These are phyloP conservation scores for Heliophila coronopifolia DNA, from an alignment of 441 rosid species.

Conservation along the genomic window DNA sequence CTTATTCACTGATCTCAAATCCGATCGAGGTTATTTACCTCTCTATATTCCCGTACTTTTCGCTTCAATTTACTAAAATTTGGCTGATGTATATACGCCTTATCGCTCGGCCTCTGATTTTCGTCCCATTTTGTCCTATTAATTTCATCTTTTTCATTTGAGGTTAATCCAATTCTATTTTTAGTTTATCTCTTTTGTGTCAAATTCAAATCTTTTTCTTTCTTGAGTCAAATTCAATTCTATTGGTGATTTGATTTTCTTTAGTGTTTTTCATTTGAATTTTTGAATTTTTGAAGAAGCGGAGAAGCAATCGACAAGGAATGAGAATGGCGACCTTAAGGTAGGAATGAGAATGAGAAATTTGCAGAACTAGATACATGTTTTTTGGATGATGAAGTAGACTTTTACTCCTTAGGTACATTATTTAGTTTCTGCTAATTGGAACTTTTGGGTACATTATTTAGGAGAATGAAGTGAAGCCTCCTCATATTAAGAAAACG, in stretches of 20 bases:
- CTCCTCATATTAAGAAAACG: conserved; percentile 47
- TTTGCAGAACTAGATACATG: too few relatives aligned
- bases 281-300: conserved; percentile 42
- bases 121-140: neutral
- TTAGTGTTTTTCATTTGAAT: conserved; percentile 20
- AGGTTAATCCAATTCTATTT: conserved; percentile 14
- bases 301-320: conserved; percentile 38
- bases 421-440: conserved; percentile 2
- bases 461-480: conserved; percentile 46
- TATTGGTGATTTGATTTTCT: neutral
- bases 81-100: conserved; percentile 21
- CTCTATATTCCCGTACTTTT: conserved; percentile 18
- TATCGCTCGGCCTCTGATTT: conserved; percentile 24
- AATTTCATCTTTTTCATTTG: neutral
- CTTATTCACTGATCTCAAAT: conserved; percentile 80
- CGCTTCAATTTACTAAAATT: conserved; percentile 34
- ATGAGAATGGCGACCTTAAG: conserved; percentile 46
- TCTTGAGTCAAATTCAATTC: conserved; percentile 8
- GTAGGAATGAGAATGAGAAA: too few relatives aligned
- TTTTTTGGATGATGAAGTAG: conserved; percentile 14
- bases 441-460: conserved; percentile 35
- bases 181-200: conserved; percentile 13
- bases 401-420: neutral
- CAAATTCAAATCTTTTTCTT: conserved; percentile 8
- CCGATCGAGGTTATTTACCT: conserved; percentile 53